Evolutionary conservation across 768 basidiomycete species (phyloP).

Genomic region (Astraeus odoratus): DNA sequence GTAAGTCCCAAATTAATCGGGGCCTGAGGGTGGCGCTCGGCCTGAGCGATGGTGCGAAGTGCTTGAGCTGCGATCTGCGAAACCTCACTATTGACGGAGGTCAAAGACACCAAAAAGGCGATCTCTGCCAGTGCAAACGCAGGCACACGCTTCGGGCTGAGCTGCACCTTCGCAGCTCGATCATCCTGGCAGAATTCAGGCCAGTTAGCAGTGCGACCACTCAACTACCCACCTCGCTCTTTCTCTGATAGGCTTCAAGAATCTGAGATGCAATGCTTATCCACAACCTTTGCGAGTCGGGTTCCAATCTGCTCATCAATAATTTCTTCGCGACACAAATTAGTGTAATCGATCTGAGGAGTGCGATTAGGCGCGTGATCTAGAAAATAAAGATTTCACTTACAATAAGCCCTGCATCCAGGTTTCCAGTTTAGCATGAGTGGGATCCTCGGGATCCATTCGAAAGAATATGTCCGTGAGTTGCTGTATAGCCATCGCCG

Average conservation of each 20-base stretch:
- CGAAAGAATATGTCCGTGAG: conserved; percentile 39
- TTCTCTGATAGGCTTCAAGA: conserved; percentile 47
- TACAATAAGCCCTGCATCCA: conserved; percentile 47
- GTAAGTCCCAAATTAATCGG: conserved; percentile 43
- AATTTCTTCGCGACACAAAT: conserved; percentile 52
- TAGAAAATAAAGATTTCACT: conserved; percentile 9
- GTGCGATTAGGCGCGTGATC: conserved; percentile 1
- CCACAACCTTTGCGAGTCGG: conserved; percentile 63
- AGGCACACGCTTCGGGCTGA: conserved; percentile 45
- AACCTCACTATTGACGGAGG: conserved; percentile 60
- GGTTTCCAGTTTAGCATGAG: conserved; percentile 29
- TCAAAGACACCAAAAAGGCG: conserved; percentile 62
- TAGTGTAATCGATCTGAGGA: conserved; percentile 16
- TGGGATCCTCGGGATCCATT: conserved; percentile 33
- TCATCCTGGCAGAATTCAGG: no score
- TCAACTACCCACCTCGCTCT: conserved; percentile 35
- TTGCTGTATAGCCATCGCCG: conserved; percentile 43
- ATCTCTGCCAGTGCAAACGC: conserved; percentile 68
- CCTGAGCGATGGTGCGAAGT: conserved; percentile 59
- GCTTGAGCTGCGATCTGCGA: conserved; percentile 64
- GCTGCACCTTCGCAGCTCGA: conserved; percentile 44
- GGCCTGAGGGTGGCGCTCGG: conserved; percentile 56
- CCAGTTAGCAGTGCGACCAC: no score
- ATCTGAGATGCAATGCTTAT: conserved; percentile 55
- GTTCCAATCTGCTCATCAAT: conserved; percentile 50